A percentile compares a stretch with the other conserved stretches of the same genome.
phyloP scores from a whole-genome alignment of 768 basidiomycete genomes.

The Tylopilus intermedius region DNA sequence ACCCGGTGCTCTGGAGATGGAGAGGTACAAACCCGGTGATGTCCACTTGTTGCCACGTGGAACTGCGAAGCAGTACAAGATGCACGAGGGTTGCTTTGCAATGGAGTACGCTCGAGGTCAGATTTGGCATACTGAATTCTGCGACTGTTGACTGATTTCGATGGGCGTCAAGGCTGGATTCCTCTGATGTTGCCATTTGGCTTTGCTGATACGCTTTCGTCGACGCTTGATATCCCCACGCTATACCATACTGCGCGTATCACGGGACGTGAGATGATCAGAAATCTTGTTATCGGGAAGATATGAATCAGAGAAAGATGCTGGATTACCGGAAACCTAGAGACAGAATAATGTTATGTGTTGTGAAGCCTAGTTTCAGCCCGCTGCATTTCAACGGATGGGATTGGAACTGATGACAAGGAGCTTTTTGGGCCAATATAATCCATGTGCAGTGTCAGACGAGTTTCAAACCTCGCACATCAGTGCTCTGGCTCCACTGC shows the following conservation, averaged over 20 bases:
- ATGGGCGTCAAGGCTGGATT: conserved; percentile 76
- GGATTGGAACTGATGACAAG: background rate
- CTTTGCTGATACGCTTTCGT: conserved; percentile 75
- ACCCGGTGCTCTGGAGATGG: conserved; percentile 78
- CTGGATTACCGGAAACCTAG: background rate
- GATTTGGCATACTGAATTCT: conserved; percentile 14
- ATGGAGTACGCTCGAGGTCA: conserved; percentile 90
- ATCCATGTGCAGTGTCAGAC: background rate
- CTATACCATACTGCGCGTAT: conserved; percentile 73
- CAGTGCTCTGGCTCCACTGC: too few species aligned
- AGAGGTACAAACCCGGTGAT: conserved; percentile 78
- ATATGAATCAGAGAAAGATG: conserved; percentile 43
- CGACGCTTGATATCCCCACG: conserved; percentile 84
- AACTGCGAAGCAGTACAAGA: conserved; percentile 92
- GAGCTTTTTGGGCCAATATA: background rate
- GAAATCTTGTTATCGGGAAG: conserved; percentile 81
- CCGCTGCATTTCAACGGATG: background rate
- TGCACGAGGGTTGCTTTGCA: conserved; percentile 94
- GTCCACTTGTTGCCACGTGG: conserved; percentile 84
- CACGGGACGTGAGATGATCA: conserved; percentile 77
- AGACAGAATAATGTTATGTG: background rate
- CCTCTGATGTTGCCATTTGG: conserved; percentile 96
- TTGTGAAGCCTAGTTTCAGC: background rate
- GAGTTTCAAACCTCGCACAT: background rate
- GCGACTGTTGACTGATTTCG: background rate